Conservation (phyloP, 345 rosid genomes). For the Salix exigua region DNA sequence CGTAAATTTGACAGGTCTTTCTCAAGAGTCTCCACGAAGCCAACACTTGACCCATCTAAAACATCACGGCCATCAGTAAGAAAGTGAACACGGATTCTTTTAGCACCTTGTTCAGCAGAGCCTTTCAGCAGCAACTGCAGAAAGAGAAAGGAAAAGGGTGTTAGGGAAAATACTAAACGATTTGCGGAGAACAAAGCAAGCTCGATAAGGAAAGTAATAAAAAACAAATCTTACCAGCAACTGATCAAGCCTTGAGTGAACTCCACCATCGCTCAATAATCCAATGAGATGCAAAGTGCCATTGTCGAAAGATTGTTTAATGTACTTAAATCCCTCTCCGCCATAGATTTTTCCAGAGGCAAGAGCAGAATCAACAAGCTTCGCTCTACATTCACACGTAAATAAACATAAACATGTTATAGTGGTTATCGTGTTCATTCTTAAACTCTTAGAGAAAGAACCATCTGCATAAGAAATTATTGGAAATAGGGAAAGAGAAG, state of each 20-base stretch:
- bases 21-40: conserved; percentile 79
- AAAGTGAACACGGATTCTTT: conserved; percentile 80
- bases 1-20: conserved; percentile 54
- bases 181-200: neutral
- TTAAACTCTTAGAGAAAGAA: neutral
- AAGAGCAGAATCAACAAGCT: conserved; percentile 89
- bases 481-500: neutral
- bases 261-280: conserved; percentile 92
- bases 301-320: conserved; percentile 49
- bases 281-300: conserved; percentile 87
- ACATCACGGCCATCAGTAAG: conserved; percentile 99
- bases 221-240: conserved; percentile 45
- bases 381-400: conserved; percentile 51
- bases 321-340: conserved; percentile 81
- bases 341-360: conserved; percentile 82
- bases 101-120: conserved; percentile 76
- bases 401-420: neutral
- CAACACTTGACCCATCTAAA: conserved; percentile 87
- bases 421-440: no score
- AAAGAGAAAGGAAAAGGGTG: neutral
- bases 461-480: neutral
- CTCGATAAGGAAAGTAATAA: neutral
- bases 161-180: neutral
- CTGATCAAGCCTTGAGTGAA: conserved; percentile 94
- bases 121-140: conserved; percentile 84